These are phyloP conservation scores for Pythium pyrilobum DNA, from an alignment of 352 stramenopile species.

Conservation along the genomic window DNA sequence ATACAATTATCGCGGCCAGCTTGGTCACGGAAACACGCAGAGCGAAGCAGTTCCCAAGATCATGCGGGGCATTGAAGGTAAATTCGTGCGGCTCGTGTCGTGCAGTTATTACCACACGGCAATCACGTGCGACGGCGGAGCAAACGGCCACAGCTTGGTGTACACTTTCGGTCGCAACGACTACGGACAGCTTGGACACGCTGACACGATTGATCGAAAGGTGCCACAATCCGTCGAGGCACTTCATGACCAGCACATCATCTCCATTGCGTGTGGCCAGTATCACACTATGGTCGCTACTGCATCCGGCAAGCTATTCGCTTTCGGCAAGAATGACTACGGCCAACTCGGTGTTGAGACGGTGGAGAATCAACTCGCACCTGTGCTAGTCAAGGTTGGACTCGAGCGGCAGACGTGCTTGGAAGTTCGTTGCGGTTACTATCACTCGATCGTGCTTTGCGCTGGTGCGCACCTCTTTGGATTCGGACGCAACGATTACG, in stretches of 20 bases:
- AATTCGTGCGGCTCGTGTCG: constrained; percentile 70
- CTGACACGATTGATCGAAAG: constrained; percentile 87
- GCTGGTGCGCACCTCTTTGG: constrained; percentile 64
- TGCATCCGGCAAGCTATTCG: constrained; percentile 56
- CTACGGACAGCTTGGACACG: constrained; percentile 89
- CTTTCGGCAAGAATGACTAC: constrained; percentile 94
- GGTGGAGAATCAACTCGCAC: constrained; percentile 58
- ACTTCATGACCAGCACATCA: constrained; percentile 49
- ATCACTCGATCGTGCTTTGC: constrained; percentile 86
- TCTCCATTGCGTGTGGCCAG: constrained; percentile 87
- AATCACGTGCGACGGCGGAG: constrained; percentile 51
- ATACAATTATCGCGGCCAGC: constrained; percentile 92
- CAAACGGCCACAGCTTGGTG: constrained; percentile 27
- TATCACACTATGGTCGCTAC: constrained; percentile 88
- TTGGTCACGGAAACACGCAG: constrained; percentile 87
- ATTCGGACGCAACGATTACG: constrained; percentile 93
- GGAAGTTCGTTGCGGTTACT: constrained; percentile 89
- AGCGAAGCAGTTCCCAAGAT: constrained; percentile 82
- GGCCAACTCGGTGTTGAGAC: constrained; percentile 86
- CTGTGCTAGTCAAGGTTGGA: constrained; percentile 40
- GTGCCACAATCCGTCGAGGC: constrained; percentile 66
- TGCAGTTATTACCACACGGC: constrained; percentile 94
- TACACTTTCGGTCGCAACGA: constrained; percentile 92
- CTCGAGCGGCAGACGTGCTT: constrained; percentile 66
- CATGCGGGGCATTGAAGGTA: constrained; percentile 62